phyloP scores from a whole-genome alignment of 805 yeast species.

The Blastobotrys peoriensis region DNA sequence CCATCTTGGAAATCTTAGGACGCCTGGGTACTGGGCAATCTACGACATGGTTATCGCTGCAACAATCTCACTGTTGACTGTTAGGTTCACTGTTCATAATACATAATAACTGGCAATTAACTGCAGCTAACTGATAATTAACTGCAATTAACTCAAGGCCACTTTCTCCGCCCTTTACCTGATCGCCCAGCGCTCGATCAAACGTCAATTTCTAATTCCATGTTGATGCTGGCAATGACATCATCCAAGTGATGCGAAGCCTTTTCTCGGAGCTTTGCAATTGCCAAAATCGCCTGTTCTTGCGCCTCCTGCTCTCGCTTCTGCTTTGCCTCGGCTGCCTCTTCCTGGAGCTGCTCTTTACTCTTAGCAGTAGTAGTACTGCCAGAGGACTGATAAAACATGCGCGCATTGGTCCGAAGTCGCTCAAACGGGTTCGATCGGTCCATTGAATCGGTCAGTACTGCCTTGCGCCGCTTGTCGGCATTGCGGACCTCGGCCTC shows the following conservation, averaged over 20 bases:
- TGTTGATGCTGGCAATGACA: conserved; percentile 33
- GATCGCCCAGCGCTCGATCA: too few species aligned
- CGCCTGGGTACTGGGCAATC: too few species aligned
- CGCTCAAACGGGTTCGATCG: conserved; percentile 79
- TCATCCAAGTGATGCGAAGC: conserved; percentile 31
- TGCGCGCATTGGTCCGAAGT: conserved; percentile 78
- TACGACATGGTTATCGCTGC: too few species aligned
- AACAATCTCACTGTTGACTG: too few species aligned
- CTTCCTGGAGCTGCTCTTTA: conserved; percentile 52
- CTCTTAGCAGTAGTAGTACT: conserved; percentile 34
- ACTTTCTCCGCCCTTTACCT: too few species aligned
- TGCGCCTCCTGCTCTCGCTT: conserved; percentile 36
- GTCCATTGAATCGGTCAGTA: conserved; percentile 28
- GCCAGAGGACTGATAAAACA: conserved; percentile 51
- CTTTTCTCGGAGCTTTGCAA: conserved; percentile 37
- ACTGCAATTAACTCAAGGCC: too few species aligned
- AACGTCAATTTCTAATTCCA: conserved; percentile 32
- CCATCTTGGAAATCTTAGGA: too few species aligned
- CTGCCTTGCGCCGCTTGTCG: conserved; percentile 43
- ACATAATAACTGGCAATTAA: too few species aligned
- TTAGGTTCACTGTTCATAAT: too few species aligned
- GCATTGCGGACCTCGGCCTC: conserved; percentile 68
- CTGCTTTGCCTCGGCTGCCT: conserved; percentile 47
- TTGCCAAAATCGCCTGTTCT: conserved; percentile 31
- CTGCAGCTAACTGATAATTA: too few species aligned